Base-by-base conservation (phyloP, 805 yeast species). In the Komagataella pastoris region DNA sequence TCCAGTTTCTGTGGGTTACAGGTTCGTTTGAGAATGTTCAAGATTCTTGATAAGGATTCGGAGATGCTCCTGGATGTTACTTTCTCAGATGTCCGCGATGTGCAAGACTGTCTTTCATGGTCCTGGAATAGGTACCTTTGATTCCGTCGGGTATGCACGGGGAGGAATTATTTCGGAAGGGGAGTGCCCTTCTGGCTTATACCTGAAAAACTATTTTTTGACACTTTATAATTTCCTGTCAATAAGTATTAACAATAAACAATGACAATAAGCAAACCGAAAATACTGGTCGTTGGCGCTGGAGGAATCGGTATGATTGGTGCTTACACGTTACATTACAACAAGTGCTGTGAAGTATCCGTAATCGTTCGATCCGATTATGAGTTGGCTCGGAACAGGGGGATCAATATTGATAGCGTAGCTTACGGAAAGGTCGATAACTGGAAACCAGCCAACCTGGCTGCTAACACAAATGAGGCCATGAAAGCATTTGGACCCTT, bases 291-390 rank as follows among this genome's bases (percentile, higher is more conserved):
- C 8, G 74, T 87, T 36, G 96, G 96, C 3, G 75, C 87, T 3
- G 96, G 95, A 5, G 95, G 95, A 17, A 86, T 88, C 3, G 96
- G 96, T 19, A 71, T 85, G 5, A 78, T 87, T n/a, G 81, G 83
- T 2, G 87, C 93, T 0, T 72, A 80, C 51, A 77, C 86, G 0
- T 68, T 87, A 24, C 72, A 69, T 54, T 60, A 64, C 51, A 68
- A 73, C 46, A 74, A 72, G 0, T 59, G 67, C 30, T 70, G 77
- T 17, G 68, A 70, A 17, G 79, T 83, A 10, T 77, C 88, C 1
- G 63, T 78, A 7, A 81, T 83, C 3, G 75, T 82, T 2, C 72
- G 90, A 58, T 75, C 86, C 19, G 85, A 79, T 57, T 83, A 79
- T 63, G 73, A 73, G 4, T 68, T 64, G 51, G 85, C 81, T 17